Conservation (phyloP, 2,329 filamentous ascomycete species). For the Aspergillus japonicus region DNA sequence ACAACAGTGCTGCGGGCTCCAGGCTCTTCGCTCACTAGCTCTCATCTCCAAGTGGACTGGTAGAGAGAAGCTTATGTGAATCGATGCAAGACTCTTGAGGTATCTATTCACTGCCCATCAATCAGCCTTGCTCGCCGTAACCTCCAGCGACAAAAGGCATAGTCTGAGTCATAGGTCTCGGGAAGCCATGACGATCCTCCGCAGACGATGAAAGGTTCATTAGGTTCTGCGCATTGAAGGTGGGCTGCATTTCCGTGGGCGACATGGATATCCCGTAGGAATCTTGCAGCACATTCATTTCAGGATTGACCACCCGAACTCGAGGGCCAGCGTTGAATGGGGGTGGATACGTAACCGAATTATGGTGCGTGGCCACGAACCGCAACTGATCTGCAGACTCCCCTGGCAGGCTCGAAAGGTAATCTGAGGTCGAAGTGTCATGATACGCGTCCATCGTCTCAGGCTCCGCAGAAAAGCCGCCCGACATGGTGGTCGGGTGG, state of each 20-base stretch:
- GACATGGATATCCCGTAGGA: constrained; percentile 26
- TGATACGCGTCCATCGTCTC: constrained; percentile 25
- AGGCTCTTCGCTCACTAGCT: too few species aligned
- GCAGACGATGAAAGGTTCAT: constrained; percentile 28
- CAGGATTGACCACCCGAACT: constrained; percentile 19
- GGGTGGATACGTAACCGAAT: constrained; percentile 35
- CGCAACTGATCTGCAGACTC: constrained; percentile 17
- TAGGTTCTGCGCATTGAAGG: constrained; percentile 22
- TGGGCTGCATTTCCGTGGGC: constrained; percentile 22
- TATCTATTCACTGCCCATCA: constrained; percentile 3
- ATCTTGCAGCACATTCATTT: constrained; percentile 23
- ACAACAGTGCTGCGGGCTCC: too few species aligned
- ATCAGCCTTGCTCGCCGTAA: constrained; percentile 22
- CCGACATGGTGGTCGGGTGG: constrained; percentile 25
- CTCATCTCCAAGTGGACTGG: too few species aligned
- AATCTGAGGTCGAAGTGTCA: constrained; percentile 14
- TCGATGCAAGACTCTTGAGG: not conserved
- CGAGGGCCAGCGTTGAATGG: constrained; percentile 31
- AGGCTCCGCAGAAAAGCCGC: constrained; percentile 28
- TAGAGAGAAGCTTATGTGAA: too few species aligned
- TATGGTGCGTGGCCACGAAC: constrained; percentile 29
- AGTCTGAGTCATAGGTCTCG: constrained; percentile 15
- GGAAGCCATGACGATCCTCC: constrained; percentile 20
- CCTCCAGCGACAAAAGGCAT: constrained; percentile 16
- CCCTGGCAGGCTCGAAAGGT: constrained; percentile 16